Base-by-base conservation (phyloP, 2,329 filamentous ascomycete genomes). In the Fusarium protoensiforme region DNA sequence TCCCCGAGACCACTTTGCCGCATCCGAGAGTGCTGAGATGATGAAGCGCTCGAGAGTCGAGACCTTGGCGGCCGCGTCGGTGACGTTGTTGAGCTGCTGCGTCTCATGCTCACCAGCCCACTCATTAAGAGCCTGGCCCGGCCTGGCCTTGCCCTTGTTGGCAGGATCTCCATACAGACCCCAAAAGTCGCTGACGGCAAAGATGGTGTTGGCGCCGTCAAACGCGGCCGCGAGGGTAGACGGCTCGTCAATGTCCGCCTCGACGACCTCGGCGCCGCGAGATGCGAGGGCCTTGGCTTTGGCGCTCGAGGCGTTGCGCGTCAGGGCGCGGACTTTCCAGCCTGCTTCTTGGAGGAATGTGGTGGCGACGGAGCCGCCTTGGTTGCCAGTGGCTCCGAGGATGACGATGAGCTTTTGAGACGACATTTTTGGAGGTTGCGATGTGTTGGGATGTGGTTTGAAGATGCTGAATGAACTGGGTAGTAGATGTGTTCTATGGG, bases 21-120 rank as follows among this genome's bases (percentile, higher is more conserved):
- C 77, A 70, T 84, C 74, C 2, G 79, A 77, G 0, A 86, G 68
- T 0, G 78, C 79, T 5, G 83, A 85, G 3, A 84, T 68, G 5
- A 87, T 67, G 18, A 86, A 80, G 6, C 81, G 74, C 38, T 85
- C 79, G 3, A 86, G 67, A 0, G 72, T 78, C 0, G 68, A 58
- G 2, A 83, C 61, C 6, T 75, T 73, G 0, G 80, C 78, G 1
- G 82, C 83, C 2, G 80, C 81, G 61, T 84, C 80, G 2, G 80
- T 79, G 7, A 83, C 78, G 35, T 82, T 82, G 63, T 79, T 81
- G 0, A 79, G 74, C 61, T 85, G 83, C 57, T 78, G 76, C 3
- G 78, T 64, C 51, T 85, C 84, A n/a, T 75, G 62, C n/a, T 81
- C 73, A 18, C 63, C 69, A 3, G 68, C 71, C 65, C 69, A 78